Evolutionary conservation across 768 basidiomycete genomes (phyloP).

Genomic region (Kwoniella dejecticola): DNA sequence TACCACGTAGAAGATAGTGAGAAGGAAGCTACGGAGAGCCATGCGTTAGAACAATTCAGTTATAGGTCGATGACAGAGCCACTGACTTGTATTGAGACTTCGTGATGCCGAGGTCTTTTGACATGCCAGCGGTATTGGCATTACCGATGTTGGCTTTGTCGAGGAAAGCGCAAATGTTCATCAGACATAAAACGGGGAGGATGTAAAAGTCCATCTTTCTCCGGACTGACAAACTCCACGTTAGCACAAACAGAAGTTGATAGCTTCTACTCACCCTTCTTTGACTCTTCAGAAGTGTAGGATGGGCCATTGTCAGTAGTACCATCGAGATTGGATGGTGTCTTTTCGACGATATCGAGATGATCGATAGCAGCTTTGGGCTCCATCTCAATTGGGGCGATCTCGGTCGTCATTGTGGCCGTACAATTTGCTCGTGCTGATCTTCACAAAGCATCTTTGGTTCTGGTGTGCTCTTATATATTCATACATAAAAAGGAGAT

Average conservation of each 20-base stretch:
- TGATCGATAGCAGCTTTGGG: slow-evolving; percentile 6
- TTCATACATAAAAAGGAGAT: no score
- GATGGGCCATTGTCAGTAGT: slow-evolving; percentile 6
- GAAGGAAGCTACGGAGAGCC: slow-evolving; percentile 7
- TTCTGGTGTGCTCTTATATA: no score
- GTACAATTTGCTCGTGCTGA: no score
- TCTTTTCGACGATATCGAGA: slow-evolving; percentile 4
- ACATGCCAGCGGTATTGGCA: slow-evolving; percentile 28
- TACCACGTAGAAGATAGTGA: slow-evolving; percentile 34
- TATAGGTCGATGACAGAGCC: background rate
- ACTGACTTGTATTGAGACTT: slow-evolving; percentile 29
- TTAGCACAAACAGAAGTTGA: no score
- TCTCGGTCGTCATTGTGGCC: slow-evolving; percentile 3
- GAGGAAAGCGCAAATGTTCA: slow-evolving; percentile 30
- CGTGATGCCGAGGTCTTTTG: slow-evolving; percentile 20
- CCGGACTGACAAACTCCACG: slow-evolving; percentile 20
- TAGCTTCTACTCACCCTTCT: slow-evolving; percentile 12
- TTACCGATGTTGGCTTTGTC: slow-evolving; percentile 34
- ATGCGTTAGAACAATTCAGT: no score
- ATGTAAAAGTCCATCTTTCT: slow-evolving; percentile 30
- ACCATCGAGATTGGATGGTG: background rate
- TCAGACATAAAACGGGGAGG: slow-evolving; percentile 25
- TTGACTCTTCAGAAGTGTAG: slow-evolving; percentile 19
- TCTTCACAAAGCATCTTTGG: no score
- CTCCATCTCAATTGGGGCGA: slow-evolving; percentile 5